Base-by-base conservation (phyloP, 1,284 basidiomycete species). In the Cerioporus squamosus region DNA sequence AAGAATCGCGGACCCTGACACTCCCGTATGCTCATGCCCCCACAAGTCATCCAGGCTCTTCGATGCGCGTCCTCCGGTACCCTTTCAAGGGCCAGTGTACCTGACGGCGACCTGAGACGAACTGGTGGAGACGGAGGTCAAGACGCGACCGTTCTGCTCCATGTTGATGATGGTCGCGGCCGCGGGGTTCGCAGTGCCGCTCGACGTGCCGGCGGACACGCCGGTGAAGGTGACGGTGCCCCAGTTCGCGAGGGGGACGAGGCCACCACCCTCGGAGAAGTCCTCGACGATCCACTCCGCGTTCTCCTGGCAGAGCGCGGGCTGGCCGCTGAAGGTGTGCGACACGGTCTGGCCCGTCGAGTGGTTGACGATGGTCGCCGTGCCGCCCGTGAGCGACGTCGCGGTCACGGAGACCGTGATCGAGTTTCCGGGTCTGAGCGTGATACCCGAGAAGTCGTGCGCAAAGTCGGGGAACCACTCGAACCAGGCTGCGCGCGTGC, bases 381-480 rank as follows among this genome's bases (percentile, higher is more conserved):
- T 69, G 54, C 73, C 73, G 39, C 63, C 46, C 20, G 64, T 74
- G 20, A 59, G 62, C 46, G 59, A 66, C 12, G 70, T 58, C 20
- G 73, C 70, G 52, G 68, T 69, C 31, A 73, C 69, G 48, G 71
- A 68, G 46, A 70, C 61, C 20, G 60, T 71, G 59, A 75, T 66
- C 5, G 63, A 61, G 66, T 76, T 65, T 43, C 75, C 72, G 4
- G 70, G 57, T 50, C 51, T 59, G 66, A 71, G 49, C 46, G 58
- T 50, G 65, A 77, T 72, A 50, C 71, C 74, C 17, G 57, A 60
- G 66, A 75, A 75, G 66, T 74, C 72, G 57, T 66, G 58, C 15
- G 75, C 71, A 62, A 64, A 71, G 62, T 68, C 74, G 31, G 75
- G 74, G 68, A 69, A 77, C 70, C 73, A 77, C 60, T 77, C 75